Conservation (phyloP, 306 rosid species). For the Cotoneaster glaucophyllus region DNA sequence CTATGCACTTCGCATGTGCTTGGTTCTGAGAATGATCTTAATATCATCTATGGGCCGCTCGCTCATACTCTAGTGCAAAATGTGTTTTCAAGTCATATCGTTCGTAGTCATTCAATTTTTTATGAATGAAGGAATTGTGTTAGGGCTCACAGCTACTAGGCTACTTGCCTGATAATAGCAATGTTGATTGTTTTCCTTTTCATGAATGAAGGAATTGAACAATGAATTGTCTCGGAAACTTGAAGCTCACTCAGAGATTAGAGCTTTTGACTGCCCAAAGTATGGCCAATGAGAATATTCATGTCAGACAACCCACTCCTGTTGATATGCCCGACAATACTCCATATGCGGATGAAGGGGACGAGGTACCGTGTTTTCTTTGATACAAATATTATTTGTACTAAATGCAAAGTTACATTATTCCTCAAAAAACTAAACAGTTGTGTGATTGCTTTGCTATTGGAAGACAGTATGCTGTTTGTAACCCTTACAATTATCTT, state of each 20-base stretch:
- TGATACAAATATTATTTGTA: background rate
- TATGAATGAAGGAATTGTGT: background rate
- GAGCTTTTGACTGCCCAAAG: conserved; percentile 90
- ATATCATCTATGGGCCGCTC: background rate
- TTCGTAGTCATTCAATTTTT: background rate
- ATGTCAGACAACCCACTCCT: conserved; percentile 48
- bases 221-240: conserved; percentile 76
- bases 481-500: background rate
- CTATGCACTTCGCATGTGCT: background rate
- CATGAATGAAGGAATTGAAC: conserved; percentile 63
- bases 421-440: background rate
- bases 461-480: background rate
- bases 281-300: conserved; percentile 57
- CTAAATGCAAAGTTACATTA: background rate
- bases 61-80: background rate
- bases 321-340: conserved; percentile 38
- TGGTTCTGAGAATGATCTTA: background rate
- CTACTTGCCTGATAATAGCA: background rate
- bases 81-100: background rate
- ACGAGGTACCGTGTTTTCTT: conserved; percentile 52
- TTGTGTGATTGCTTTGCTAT: background rate
- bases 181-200: conserved; percentile 22
- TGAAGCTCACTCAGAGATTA: conserved; percentile 88
- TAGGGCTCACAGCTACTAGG: background rate
- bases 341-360: conserved; percentile 89